Base-by-base conservation (phyloP, 768 basidiomycete species). In the Russula earlei region DNA sequence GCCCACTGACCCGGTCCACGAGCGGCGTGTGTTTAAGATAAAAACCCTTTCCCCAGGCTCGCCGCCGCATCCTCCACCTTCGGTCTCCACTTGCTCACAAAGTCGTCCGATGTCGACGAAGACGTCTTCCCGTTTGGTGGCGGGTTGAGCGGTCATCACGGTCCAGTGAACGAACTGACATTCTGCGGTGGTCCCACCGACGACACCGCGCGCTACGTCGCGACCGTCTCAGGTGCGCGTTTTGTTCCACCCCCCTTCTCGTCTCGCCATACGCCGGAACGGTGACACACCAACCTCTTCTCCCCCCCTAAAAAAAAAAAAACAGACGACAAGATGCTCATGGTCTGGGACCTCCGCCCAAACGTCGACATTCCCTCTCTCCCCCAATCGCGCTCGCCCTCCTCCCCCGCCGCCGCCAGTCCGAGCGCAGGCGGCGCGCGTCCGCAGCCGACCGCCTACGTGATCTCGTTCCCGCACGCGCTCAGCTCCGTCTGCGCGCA, bases 341-440 rank as follows among this genome's bases (percentile, higher is more conserved):
- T 89, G 81, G 81, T 91, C 7, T 91, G 89, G 89, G 87, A 91
- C 68, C 75, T 91, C n/a, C 72, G 77, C 63, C 87, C 88, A 0
- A 65, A 72, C 34, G 52, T 75, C 44, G 69, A 78, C 52, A 71
- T 77, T 41, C 67, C 73, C 34, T 75, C 80, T 12, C 67, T 70
- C 20, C 66, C 55, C 63, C 67, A 74, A 42, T 68, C 68, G n/a
- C 56, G 60, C 40, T 70, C 68, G 2, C 65, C 64, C 31, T 63
- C 66, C 17, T 58, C 64, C 41, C 59, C 67, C 22, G 62, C 63
- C 41, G 58, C 67, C 22, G 62, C 63, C 43, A 67, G 72, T 15
- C 68, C 71, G 12, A 10, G 5, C 25, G 9, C 14, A 15, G 22
- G 1, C 37, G 29, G n/a, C 15, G 55, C 75, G 34, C 74, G 84